Conservation (phyloP, 2,329 filamentous ascomycete species). For the Acrodontium crateriforme region DNA sequence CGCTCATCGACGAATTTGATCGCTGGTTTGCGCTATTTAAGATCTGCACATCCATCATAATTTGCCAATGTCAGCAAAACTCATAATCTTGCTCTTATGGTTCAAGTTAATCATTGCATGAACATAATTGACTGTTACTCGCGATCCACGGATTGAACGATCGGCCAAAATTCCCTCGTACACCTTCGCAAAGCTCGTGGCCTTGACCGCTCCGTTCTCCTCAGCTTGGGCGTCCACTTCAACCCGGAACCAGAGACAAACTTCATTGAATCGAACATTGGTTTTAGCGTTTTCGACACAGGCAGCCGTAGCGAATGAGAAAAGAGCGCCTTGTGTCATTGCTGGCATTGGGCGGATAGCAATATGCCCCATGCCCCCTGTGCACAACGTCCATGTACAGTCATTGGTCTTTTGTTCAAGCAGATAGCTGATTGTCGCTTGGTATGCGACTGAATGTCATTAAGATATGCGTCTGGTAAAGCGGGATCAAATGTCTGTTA, state of each 20-base stretch:
- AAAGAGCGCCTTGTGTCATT: conserved; percentile 26
- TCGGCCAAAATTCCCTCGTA: conserved; percentile 3
- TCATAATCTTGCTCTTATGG: too few species aligned
- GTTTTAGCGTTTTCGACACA: conserved; percentile 17
- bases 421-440: conserved; percentile 20
- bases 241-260: conserved; percentile 19
- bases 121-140: conserved; percentile 2
- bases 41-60: too few species aligned
- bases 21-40: too few species aligned
- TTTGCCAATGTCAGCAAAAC: too few species aligned
- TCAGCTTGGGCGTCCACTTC: conserved; percentile 4
- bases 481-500: too few species aligned
- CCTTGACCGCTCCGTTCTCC: conserved; percentile 3
- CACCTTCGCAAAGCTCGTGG: conserved; percentile 5
- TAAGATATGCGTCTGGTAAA: not conserved
- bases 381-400: conserved; percentile 24
- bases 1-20: too few species aligned
- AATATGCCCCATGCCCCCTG: conserved; percentile 18
- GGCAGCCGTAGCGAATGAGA: conserved; percentile 21
- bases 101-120: too few species aligned
- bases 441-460: conserved; percentile 6
- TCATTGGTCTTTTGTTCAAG: conserved; percentile 15
- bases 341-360: conserved; percentile 13
- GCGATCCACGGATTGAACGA: conserved; percentile 1
- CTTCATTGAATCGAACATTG: conserved; percentile 28